These are phyloP conservation scores for Yarrowia bubula DNA, from an alignment of 805 yeast genomes.

Conservation along the genomic window DNA sequence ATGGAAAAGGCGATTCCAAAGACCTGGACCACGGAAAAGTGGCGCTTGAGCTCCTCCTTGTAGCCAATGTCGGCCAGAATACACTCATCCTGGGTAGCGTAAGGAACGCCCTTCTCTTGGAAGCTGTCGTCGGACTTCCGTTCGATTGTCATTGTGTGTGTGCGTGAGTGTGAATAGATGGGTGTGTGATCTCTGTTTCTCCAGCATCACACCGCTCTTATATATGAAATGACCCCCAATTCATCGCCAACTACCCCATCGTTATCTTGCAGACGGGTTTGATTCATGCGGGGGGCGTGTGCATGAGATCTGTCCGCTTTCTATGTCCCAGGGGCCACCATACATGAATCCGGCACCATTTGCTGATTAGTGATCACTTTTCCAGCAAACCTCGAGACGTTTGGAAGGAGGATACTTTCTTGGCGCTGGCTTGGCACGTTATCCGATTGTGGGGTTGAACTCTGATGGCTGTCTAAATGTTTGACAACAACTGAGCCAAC, in stretches of 20 bases:
- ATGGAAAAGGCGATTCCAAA: slow-evolving; percentile 71
- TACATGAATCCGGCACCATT: not conserved
- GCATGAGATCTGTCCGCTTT: not conserved
- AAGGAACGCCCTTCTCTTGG: slow-evolving; percentile 19
- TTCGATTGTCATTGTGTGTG: not conserved
- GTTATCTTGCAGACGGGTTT: slow-evolving; percentile 10
- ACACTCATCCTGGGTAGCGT: slow-evolving; percentile 35
- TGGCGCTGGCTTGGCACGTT: slow-evolving; percentile 2
- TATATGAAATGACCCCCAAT: not conserved
- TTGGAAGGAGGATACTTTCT: not conserved
- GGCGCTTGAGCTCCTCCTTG: slow-evolving; percentile 63
- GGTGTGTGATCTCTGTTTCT: not conserved
- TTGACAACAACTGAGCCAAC: not conserved
- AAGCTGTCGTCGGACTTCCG: slow-evolving; percentile 19
- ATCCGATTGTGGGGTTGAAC: slow-evolving; percentile 25
- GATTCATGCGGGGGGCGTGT: slow-evolving; percentile 12
- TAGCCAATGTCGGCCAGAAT: slow-evolving; percentile 57
- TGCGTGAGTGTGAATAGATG: not conserved
- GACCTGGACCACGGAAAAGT: slow-evolving; percentile 59
- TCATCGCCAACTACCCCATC: slow-evolving; percentile 19
- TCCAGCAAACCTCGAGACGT: not conserved
- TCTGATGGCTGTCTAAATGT: not conserved
- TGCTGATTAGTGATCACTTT: slow-evolving; percentile 1
- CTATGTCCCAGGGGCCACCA: slow-evolving; percentile 7
- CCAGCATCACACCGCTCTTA: not conserved